Percentiles rank a stretch among this genome's conserved stretches.
phyloP scores from a whole-genome alignment of 2,329 filamentous ascomycete species.

The Fusarium tupiense region DNA sequence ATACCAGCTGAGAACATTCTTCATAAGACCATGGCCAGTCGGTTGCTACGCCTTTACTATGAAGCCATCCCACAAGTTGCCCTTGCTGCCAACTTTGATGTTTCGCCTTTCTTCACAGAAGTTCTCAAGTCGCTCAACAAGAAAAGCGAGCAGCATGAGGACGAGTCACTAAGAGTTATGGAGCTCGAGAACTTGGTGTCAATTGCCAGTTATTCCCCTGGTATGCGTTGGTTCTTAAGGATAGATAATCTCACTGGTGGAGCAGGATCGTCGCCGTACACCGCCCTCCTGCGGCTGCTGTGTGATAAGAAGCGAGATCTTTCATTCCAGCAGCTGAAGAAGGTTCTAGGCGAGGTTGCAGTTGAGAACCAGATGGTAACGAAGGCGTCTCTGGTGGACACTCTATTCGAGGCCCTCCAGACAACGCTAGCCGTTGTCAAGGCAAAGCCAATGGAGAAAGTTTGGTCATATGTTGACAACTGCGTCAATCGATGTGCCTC shows the following conservation, averaged over 20 bases:
- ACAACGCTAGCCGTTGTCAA: slow-evolving; percentile 31
- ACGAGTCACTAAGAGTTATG: slow-evolving; percentile 68
- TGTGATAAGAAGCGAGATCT: slow-evolving; percentile 45
- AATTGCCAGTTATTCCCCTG: slow-evolving; percentile 81
- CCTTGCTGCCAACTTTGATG: slow-evolving; percentile 86
- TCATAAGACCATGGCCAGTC: slow-evolving; percentile 81
- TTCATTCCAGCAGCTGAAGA: slow-evolving; percentile 57
- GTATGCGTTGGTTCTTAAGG: slow-evolving; percentile 92
- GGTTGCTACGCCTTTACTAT: slow-evolving; percentile 85
- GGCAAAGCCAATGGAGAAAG: slow-evolving; percentile 46
- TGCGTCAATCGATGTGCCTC: slow-evolving; percentile 79
- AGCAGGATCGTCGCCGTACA: slow-evolving; percentile 68
- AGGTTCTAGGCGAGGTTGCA: slow-evolving; percentile 68
- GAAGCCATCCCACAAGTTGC: slow-evolving; percentile 82
- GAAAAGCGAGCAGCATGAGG: slow-evolving; percentile 58
- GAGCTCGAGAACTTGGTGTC: slow-evolving; percentile 84
- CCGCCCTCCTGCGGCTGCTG: slow-evolving; percentile 68
- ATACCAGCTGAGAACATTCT: slow-evolving; percentile 75
- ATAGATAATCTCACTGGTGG: slow-evolving; percentile 65
- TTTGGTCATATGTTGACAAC: slow-evolving; percentile 83
- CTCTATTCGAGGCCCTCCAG: slow-evolving; percentile 53
- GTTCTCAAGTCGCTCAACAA: slow-evolving; percentile 71
- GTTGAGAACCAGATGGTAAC: slow-evolving; percentile 74
- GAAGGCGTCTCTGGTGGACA: slow-evolving; percentile 57
- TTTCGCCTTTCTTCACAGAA: slow-evolving; percentile 78